These are phyloP conservation scores for Suhomyces sp. DNA, from an alignment of 805 yeast genomes.

Conservation along the genomic window DNA sequence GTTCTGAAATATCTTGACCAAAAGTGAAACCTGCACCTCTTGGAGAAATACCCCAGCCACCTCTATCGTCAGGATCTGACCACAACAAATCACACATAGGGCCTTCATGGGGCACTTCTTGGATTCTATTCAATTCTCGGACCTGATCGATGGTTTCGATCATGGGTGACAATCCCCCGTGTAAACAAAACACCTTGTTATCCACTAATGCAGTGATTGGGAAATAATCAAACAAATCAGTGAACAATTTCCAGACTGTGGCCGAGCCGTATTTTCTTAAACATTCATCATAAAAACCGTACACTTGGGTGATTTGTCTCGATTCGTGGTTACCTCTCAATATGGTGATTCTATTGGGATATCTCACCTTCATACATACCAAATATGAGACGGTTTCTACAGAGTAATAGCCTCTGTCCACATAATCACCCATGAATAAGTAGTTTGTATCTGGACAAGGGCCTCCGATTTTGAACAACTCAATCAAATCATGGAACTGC, in stretches of 20 bases:
- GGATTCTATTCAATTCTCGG: constrained; percentile 83
- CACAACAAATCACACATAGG: constrained; percentile 96
- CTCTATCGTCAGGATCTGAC: constrained; percentile 97
- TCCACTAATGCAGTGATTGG: constrained; percentile 93
- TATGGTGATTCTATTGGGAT: constrained; percentile 87
- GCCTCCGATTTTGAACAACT: constrained; percentile 82
- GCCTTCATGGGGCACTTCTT: constrained; percentile 97
- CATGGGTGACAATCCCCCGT: constrained; percentile 94
- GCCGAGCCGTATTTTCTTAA: constrained; percentile 90
- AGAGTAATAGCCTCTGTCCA: constrained; percentile 85
- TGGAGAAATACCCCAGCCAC: constrained; percentile 97
- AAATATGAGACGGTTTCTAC: constrained; percentile 88
- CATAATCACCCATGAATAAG: constrained; percentile 64
- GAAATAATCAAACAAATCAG: constrained; percentile 88
- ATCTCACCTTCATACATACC: constrained; percentile 89
- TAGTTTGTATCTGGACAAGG: constrained; percentile 51
- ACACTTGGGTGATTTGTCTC: constrained; percentile 93
- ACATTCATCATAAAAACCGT: constrained; percentile 95
- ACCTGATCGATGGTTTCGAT: constrained; percentile 92
- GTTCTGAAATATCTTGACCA: constrained; percentile 93
- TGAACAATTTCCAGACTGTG: constrained; percentile 88
- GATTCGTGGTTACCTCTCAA: constrained; percentile 94
- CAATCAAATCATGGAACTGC: constrained; percentile 93
- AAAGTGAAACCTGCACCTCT: constrained; percentile 98
- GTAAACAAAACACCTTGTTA: constrained; percentile 85